These are phyloP conservation scores for Spergularia azorica DNA, from an alignment of 179 eudicot species.

Conservation along the genomic window DNA sequence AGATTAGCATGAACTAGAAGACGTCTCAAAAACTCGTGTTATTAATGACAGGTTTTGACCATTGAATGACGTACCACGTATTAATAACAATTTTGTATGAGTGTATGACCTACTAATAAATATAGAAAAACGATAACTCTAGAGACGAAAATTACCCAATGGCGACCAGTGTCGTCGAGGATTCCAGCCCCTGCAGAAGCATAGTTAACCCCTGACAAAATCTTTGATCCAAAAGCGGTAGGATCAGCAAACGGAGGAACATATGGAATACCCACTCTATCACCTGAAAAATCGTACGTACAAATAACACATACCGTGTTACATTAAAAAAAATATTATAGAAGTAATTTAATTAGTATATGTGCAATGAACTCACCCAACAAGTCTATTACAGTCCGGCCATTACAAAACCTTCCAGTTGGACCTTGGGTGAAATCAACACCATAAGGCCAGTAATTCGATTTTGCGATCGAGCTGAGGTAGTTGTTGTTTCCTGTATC, in stretches of 20 bases:
- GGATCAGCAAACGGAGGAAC: slow-evolving; percentile 45
- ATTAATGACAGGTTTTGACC: too few relatives aligned
- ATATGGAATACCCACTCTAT: slow-evolving; percentile 32
- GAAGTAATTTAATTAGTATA: neutral
- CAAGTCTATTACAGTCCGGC: slow-evolving; percentile 68
- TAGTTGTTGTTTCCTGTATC: slow-evolving; percentile 79
- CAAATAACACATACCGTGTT: neutral
- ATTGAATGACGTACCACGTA: too few relatives aligned
- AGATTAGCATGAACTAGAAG: too few relatives aligned
- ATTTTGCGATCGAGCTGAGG: slow-evolving; percentile 55
- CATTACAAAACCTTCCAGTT: slow-evolving; percentile 83
- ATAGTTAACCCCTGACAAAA: slow-evolving; percentile 43
- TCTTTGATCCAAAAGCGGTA: slow-evolving; percentile 25
- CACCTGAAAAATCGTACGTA: slow-evolving; percentile 22
- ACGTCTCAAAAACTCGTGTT: too few relatives aligned
- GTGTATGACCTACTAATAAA: too few relatives aligned
- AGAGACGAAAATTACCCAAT: slow-evolving; percentile 35
- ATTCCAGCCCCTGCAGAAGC: slow-evolving; percentile 55
- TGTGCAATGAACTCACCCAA: slow-evolving; percentile 26
- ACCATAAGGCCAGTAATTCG: slow-evolving; percentile 88
- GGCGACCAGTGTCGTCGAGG: slow-evolving; percentile 46
- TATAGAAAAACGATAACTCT: neutral
- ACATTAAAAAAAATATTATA: neutral
- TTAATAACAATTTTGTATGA: too few relatives aligned
- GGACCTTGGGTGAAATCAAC: slow-evolving; percentile 55